These are phyloP conservation scores for Nakazawaea holstii DNA, from an alignment of 805 yeast genomes.

Conservation along the genomic window DNA sequence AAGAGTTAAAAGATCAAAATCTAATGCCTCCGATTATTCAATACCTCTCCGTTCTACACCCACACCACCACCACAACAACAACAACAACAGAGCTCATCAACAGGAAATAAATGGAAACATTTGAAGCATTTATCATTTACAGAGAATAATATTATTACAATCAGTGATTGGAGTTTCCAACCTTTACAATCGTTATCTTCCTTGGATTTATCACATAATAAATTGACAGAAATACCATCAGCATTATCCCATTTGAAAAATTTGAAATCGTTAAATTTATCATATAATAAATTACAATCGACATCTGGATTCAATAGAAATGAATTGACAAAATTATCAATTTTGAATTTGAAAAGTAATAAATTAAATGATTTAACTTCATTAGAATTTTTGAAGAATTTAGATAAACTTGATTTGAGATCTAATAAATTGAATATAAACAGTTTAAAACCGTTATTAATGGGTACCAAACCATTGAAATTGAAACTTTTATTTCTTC, in stretches of 20 bases:
- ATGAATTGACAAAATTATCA: slow-evolving; percentile 35
- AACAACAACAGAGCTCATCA: neutral
- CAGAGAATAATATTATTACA: slow-evolving; percentile 31
- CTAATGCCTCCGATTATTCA: slow-evolving; percentile 10
- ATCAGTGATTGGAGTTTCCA: slow-evolving; percentile 26
- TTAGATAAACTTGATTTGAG: slow-evolving; percentile 51
- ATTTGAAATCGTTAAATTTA: slow-evolving; percentile 46
- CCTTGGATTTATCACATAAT: slow-evolving; percentile 54
- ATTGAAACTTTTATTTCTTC: slow-evolving; percentile 25
- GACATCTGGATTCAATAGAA: slow-evolving; percentile 25
- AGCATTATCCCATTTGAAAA: slow-evolving; percentile 44
- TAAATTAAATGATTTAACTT: slow-evolving; percentile 33
- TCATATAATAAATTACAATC: slow-evolving; percentile 41
- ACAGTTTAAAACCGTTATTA: slow-evolving; percentile 35
- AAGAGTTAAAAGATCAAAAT: slow-evolving; percentile 11
- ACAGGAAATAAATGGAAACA: slow-evolving; percentile 27
- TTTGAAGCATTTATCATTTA: slow-evolving; percentile 33
- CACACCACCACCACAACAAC: slow-evolving; percentile 2
- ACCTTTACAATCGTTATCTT: slow-evolving; percentile 25
- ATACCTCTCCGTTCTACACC: neutral
- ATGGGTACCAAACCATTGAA: slow-evolving; percentile 14
- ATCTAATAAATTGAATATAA: slow-evolving; percentile 35
- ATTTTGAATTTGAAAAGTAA: slow-evolving; percentile 49
- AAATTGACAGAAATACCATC: slow-evolving; percentile 42
- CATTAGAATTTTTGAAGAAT: slow-evolving; percentile 35